phyloP scores from a whole-genome alignment of 768 basidiomycete genomes.

The Lentinula lateritia region DNA sequence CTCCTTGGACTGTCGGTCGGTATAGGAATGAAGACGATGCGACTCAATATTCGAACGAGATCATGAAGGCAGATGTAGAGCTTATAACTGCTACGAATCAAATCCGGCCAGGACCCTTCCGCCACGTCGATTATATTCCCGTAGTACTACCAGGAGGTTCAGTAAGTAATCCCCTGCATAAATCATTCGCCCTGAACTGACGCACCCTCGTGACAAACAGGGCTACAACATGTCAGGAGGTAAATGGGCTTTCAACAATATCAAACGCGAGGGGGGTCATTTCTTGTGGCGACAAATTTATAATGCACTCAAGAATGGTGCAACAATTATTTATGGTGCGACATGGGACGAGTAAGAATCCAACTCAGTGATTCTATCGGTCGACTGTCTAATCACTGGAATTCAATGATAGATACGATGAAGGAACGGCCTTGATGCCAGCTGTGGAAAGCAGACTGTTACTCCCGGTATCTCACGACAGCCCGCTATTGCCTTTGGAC shows the following conservation, averaged over 20 bases:
- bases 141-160: slow-evolving; percentile 76
- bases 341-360: slow-evolving; percentile 76
- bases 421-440: slow-evolving; percentile 81
- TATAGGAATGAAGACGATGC: slow-evolving; percentile 57
- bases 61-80: slow-evolving; percentile 60
- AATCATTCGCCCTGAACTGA: too few relatives aligned
- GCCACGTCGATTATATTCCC: slow-evolving; percentile 68
- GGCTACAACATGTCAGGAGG: slow-evolving; percentile 72
- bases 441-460: slow-evolving; percentile 50
- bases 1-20: slow-evolving; percentile 80
- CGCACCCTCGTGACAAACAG: slow-evolving; percentile 23
- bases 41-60: slow-evolving; percentile 55
- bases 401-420: slow-evolving; percentile 39
- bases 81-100: slow-evolving; percentile 46
- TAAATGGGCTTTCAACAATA: slow-evolving; percentile 68
- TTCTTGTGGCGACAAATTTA: slow-evolving; percentile 78
- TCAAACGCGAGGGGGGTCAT: slow-evolving; percentile 66
- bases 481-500: slow-evolving; percentile 65
- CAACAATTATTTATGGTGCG: slow-evolving; percentile 38
- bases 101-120: slow-evolving; percentile 31
- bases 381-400: not conserved
- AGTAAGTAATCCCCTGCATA: not conserved
- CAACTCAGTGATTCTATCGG: too few relatives aligned
- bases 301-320: slow-evolving; percentile 58
- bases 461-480: slow-evolving; percentile 56